phyloP scores from a whole-genome alignment of 2,329 filamentous ascomycete species.

The Cytospora piceae region DNA sequence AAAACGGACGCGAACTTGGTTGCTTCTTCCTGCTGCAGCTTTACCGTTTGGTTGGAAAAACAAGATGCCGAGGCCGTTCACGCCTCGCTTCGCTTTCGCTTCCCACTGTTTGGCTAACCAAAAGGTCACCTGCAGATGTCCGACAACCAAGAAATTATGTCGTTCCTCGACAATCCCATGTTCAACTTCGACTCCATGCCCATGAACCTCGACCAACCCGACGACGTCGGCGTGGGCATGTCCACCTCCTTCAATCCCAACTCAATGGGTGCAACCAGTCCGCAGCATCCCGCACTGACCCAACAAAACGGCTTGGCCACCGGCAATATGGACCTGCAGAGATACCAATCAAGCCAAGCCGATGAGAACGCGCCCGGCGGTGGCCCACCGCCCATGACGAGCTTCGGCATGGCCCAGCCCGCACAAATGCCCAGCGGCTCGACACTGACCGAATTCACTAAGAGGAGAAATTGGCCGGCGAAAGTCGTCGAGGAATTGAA shows the following conservation, averaged over 20 bases:
- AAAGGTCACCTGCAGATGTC: constrained; percentile 33
- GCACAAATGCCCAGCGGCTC: constrained; percentile 42
- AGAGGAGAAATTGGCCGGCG: constrained; percentile 78
- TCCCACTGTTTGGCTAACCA: constrained; percentile 21
- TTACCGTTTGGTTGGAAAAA: background rate
- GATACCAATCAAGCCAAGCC: constrained; percentile 30
- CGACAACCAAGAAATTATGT: constrained; percentile 47
- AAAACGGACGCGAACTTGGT: background rate
- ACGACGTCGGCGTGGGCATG: constrained; percentile 35
- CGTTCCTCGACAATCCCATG: constrained; percentile 48
- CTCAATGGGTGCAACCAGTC: constrained; percentile 28
- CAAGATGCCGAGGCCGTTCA: constrained; percentile 1
- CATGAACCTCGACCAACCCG: constrained; percentile 48
- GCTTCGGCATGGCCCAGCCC: constrained; percentile 37
- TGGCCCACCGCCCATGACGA: constrained; percentile 47
- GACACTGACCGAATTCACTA: constrained; percentile 62
- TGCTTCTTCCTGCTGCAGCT: background rate
- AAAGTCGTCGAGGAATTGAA: constrained; percentile 87
- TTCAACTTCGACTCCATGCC: constrained; percentile 44
- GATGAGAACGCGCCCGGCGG: constrained; percentile 45
- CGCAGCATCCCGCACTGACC: constrained; percentile 29
- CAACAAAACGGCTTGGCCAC: constrained; percentile 26
- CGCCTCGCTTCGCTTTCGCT: constrained; percentile 3
- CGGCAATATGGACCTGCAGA: constrained; percentile 28
- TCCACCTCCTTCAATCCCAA: constrained; percentile 37